These are phyloP conservation scores for Syzygium jambos DNA, from an alignment of 345 rosid genomes.

Conservation along the genomic window DNA sequence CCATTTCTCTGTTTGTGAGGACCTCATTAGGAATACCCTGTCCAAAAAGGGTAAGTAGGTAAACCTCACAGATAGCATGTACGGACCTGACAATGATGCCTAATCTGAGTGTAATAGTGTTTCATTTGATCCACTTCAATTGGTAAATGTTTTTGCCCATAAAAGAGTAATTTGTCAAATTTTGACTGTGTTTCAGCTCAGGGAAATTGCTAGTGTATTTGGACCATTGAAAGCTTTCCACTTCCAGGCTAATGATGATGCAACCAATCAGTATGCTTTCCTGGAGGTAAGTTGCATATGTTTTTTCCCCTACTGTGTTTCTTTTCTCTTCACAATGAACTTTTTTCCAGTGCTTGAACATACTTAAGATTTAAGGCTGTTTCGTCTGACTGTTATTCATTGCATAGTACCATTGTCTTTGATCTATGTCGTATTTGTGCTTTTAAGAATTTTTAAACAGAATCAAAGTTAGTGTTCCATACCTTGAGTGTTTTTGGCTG, in stretches of 20 bases:
- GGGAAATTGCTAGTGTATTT: constrained; percentile 80
- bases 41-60: background rate
- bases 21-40: background rate
- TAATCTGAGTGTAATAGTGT: background rate
- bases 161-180: background rate
- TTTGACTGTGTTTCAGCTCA: constrained; percentile 39
- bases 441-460: background rate
- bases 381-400: background rate
- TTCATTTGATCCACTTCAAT: background rate
- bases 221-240: constrained; percentile 82
- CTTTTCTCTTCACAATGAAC: background rate
- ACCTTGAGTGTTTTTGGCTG: background rate
- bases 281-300: constrained; percentile 58
- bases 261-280: constrained; percentile 38
- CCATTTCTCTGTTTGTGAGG: background rate
- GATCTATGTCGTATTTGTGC: background rate
- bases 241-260: constrained; percentile 32
- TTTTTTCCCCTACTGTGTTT: constrained; percentile 4
- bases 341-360: background rate
- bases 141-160: background rate
- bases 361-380: background rate
- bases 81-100: background rate
- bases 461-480: background rate
- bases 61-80: background rate
- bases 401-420: background rate